Evolutionary conservation across 2,329 filamentous ascomycete species (phyloP), one percentile per base, ranked within the genome.

Genomic region (Albophoma yamanashiensis): DNA sequence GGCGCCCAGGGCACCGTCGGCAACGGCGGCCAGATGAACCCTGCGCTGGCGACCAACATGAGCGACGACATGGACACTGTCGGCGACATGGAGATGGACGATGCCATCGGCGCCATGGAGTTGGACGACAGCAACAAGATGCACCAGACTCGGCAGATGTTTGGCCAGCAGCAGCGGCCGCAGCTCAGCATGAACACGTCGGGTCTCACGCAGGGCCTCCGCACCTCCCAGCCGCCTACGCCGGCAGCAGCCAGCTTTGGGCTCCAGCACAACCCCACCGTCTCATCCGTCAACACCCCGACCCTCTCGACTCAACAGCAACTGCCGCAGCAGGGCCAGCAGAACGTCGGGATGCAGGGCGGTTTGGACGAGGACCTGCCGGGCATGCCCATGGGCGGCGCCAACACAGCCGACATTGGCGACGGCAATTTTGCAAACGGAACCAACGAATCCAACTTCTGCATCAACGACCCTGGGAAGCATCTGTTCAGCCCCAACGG

Each of bases 21-120:
- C 14, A 69, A 70, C 50, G 68, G 67, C 56, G 59, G 75, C 50
- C 74, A 77, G 57, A 75, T 79, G 65, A 69, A 78, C 60, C 73
- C 74, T 9, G 74, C 77, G 59, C 74, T 82, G 60, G 78, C 64
- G 45, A 67, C 66, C 56, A 74, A 69, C 59, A 62, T 75, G 47
- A 69, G 70, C 50, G 75, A 88, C 62, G 89, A 96, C 62, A 86
- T 96, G 79, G 92, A 96, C 69, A 86, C 90, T 22, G 84, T 95
- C 38, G 92, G 91, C 58, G 91, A 96, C 69, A 97, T 97, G 93
- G 93, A 97, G 69, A 89, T 97, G 88, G 93, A 97, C 69, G 92
- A 96, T 67, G 83, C 86, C 9, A 80, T 89, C 56, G 86, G 84
- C 4, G 77, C 80, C 58, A 82, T 87, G 82, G 85, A 88, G 60